Base-by-base conservation (phyloP, 495 filamentous ascomycete species). In the Sphaerosporella brunnea region DNA sequence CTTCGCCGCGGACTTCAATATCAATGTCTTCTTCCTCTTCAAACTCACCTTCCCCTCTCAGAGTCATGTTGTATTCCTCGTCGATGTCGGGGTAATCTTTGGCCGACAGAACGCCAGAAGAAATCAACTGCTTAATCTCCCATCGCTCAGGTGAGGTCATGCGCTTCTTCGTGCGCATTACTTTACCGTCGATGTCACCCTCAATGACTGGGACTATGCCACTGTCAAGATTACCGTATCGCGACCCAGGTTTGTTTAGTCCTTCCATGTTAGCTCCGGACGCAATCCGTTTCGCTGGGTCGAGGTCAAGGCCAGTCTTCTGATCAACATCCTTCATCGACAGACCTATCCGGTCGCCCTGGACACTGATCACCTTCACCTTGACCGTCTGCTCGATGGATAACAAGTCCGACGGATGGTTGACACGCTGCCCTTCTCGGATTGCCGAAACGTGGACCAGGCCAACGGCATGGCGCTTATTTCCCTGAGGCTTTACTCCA, bases 281-380 rank as follows among this genome's bases (percentile, higher is more conserved):
- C 25, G 81, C 82, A 50, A 97, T 69, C 48, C 83, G 73, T 48
- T 76, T 71, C 51, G 88, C 79, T 10, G 88, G 85, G 13, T 78
- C 75, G 19, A 93, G 66, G 61, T 97, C 88, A 55, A 75, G 72
- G 2, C 90, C 90, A 23, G 84, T 90, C 30, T 74, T 73, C 61
- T 97, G 90, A 52, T 97, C 92, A 11, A 92, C 90, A 45, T 94
- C 88, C 62, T 93, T 93, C 88, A 97, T 94, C 2, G 84, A 92
- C 11, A 97, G 66, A 2, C 84, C 85, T 54, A 95, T 79, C 48
- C 81, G 69, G 36, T 68, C 72, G 9, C 79, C 76, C 56, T 94
- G 76, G 45, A 93, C 82, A 54, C 83, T 95, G 57, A 81, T 63
- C 25, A 96, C 79, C 64, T 97, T 97, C 50, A 95, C 83, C 60